phyloP scores from a whole-genome alignment of 2,329 filamentous ascomycete genomes.

The Hymenoscyphus scutula region DNA sequence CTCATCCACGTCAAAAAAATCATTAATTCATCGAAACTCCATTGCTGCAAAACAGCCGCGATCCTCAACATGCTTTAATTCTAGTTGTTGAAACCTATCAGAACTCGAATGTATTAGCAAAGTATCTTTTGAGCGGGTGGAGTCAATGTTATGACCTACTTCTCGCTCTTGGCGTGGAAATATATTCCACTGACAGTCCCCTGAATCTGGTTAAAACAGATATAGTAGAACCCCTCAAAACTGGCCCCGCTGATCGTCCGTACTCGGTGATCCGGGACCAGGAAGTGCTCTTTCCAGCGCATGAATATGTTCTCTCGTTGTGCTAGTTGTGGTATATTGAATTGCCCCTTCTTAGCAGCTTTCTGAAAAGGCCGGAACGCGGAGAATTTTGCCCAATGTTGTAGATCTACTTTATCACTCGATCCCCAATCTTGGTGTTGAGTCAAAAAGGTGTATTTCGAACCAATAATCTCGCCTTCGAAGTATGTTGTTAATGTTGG shows the following conservation, averaged over 20 bases:
- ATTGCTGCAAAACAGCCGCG: slow-evolving; percentile 79
- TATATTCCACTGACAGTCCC: slow-evolving; percentile 92
- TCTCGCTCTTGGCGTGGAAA: slow-evolving; percentile 97
- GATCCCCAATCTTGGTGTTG: slow-evolving; percentile 89
- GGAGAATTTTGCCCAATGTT: slow-evolving; percentile 88
- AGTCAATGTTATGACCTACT: slow-evolving; percentile 56
- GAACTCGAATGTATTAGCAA: slow-evolving; percentile 20
- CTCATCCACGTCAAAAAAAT: slow-evolving; percentile 23
- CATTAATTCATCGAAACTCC: slow-evolving; percentile 75
- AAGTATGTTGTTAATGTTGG: slow-evolving; percentile 98
- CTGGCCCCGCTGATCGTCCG: slow-evolving; percentile 89
- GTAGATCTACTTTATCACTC: slow-evolving; percentile 84
- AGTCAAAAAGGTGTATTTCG: slow-evolving; percentile 91
- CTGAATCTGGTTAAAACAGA: slow-evolving; percentile 91
- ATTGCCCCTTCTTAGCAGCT: slow-evolving; percentile 54
- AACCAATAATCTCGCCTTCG: slow-evolving; percentile 95
- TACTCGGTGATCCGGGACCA: slow-evolving; percentile 92
- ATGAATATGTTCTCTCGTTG: slow-evolving; percentile 92
- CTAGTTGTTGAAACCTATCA: slow-evolving; percentile 82
- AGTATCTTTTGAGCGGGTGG: background rate
- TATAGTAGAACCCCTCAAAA: slow-evolving; percentile 99
- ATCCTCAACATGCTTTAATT: slow-evolving; percentile 84
- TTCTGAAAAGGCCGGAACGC: slow-evolving; percentile 76
- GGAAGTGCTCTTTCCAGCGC: slow-evolving; percentile 98
- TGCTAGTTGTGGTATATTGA: slow-evolving; percentile 66